phyloP scores from a whole-genome alignment of 1,139 yeast genomes.

The Sugiyamaella castrensis region DNA sequence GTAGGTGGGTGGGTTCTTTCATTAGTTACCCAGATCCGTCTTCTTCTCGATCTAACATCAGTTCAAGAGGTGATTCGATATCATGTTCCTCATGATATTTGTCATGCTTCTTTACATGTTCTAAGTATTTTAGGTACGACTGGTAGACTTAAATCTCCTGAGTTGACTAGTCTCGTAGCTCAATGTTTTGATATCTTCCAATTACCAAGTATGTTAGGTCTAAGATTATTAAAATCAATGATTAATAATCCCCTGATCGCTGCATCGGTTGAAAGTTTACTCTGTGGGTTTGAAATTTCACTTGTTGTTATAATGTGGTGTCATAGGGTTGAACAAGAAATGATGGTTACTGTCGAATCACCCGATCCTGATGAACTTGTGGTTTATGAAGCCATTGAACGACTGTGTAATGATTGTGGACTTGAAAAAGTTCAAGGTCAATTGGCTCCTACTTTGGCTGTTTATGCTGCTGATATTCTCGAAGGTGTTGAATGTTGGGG shows the following conservation, averaged over 20 bases:
- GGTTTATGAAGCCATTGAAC: conserved; percentile 26
- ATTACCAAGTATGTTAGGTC: conserved; percentile 27
- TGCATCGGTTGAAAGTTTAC: conserved; percentile 26
- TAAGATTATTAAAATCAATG: conserved; percentile 24
- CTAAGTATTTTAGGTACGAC: conserved; percentile 20
- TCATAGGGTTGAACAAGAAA: conserved; percentile 31
- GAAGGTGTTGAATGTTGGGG: conserved; percentile 34
- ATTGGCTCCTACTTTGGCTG: conserved; percentile 31
- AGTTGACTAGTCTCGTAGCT: conserved; percentile 25
- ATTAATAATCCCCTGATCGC: conserved; percentile 25
- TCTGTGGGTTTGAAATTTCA: conserved; percentile 31
- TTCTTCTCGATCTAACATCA: conserved; percentile 27
- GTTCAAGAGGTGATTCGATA: conserved; percentile 27
- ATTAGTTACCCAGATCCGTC: conserved; percentile 27
- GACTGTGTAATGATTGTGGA: conserved; percentile 27
- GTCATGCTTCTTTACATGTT: conserved; percentile 25
- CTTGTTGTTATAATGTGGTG: conserved; percentile 35
- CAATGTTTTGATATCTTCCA: conserved; percentile 31
- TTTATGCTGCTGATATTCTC: conserved; percentile 32
- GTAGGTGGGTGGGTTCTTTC: conserved; percentile 22
- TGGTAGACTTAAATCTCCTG: conserved; percentile 23
- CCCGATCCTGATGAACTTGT: conserved; percentile 23
- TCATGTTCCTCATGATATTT: conserved; percentile 31
- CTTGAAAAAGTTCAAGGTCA: conserved; percentile 28
- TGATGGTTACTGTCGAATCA: conserved; percentile 18